phyloP scores from a whole-genome alignment of 2,329 filamentous ascomycete genomes.

The Aspergillus persii region DNA sequence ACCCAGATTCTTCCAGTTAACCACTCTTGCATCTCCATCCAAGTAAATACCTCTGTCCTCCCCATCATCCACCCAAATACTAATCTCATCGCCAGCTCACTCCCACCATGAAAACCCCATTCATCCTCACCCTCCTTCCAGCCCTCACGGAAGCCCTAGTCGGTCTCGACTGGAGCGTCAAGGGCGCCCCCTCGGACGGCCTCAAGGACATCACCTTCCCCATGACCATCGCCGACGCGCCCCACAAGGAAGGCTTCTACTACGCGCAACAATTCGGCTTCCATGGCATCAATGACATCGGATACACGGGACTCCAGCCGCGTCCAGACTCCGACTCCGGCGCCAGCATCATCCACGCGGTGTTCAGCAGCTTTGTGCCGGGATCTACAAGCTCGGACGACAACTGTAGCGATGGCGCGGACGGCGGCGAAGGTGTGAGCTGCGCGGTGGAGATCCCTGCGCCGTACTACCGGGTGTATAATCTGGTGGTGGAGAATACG shows the following conservation, averaged over 20 bases:
- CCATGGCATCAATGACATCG: constrained; percentile 17
- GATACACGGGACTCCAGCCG: constrained; percentile 31
- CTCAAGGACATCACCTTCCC: constrained; percentile 25
- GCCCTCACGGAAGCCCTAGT: constrained; percentile 13
- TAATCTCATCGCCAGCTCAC: not conserved
- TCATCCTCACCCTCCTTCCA: constrained; percentile 9
- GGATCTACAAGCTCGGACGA: constrained; percentile 22
- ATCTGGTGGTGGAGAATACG: constrained; percentile 22
- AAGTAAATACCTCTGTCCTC: no score
- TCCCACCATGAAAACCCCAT: constrained; percentile 15
- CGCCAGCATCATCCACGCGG: constrained; percentile 27
- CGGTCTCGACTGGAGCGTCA: constrained; percentile 15
- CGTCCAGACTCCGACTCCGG: constrained; percentile 12
- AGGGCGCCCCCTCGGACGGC: constrained; percentile 10
- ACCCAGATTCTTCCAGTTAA: no score
- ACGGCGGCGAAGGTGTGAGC: constrained; percentile 28
- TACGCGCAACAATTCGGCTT: constrained; percentile 31
- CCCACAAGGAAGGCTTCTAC: constrained; percentile 26
- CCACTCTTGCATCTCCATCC: no score
- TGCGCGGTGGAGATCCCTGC: constrained; percentile 23
- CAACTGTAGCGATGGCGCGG: constrained; percentile 28
- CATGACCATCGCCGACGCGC: constrained; percentile 19
- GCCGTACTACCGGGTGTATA: constrained; percentile 20
- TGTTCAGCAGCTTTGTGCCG: constrained; percentile 31
- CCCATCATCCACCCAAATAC: not conserved